phyloP scores from a whole-genome alignment of 768 basidiomycete genomes.

The Trametes coccinea region DNA sequence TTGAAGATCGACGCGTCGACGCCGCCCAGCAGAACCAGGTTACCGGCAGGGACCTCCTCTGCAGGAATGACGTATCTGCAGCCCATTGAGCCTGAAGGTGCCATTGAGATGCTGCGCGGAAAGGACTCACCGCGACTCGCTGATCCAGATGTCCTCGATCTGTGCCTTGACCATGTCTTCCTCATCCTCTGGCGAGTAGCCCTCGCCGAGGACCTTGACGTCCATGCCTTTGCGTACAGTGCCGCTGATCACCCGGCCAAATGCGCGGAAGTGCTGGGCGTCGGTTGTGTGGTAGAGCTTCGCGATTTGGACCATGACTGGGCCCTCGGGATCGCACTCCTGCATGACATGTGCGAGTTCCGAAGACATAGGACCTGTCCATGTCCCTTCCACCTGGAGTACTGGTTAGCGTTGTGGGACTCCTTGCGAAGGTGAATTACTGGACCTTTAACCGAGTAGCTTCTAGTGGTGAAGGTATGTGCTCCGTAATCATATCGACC shows the following conservation, averaged over 20 bases:
- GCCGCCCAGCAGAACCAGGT: conserved; percentile 89
- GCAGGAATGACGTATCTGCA: conserved; percentile 86
- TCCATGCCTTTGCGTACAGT: conserved; percentile 81
- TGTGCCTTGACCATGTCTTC: conserved; percentile 91
- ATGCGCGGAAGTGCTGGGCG: conserved; percentile 94
- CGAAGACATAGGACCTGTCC: conserved; percentile 85
- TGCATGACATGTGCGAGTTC: conserved; percentile 80
- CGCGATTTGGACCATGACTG: conserved; percentile 89
- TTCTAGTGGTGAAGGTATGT: conserved; percentile 80
- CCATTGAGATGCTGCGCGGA: background rate
- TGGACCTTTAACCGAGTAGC: conserved; percentile 61
- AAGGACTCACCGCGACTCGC: conserved; percentile 74
- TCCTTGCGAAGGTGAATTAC: no score
- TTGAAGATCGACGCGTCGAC: conserved; percentile 95
- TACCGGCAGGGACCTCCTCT: conserved; percentile 88
- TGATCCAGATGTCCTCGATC: conserved; percentile 89
- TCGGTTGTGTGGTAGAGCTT: conserved; percentile 97
- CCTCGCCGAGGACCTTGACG: conserved; percentile 96
- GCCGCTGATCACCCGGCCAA: conserved; percentile 92
- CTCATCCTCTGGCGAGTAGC: conserved; percentile 98
- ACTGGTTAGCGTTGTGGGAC: background rate
- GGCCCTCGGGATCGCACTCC: conserved; percentile 78
- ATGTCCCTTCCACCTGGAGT: conserved; percentile 76
- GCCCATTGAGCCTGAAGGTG: background rate
- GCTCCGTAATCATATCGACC: conserved; percentile 88